Conservation (phyloP, 805 yeast species). For the Cyberlindnera xishuangbannaensis region DNA sequence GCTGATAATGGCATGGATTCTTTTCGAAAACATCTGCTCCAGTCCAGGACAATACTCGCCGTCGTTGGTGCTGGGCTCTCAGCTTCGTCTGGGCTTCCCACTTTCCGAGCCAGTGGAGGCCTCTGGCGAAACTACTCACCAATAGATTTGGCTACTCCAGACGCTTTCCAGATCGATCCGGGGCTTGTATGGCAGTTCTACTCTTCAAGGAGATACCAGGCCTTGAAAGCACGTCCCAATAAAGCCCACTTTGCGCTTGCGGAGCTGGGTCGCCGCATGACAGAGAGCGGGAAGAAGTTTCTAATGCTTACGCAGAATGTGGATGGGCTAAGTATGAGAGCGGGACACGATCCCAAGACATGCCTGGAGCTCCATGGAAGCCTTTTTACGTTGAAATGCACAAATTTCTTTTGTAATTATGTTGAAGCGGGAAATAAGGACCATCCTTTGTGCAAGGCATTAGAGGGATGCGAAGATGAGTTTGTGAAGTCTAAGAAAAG, state of each 20-base stretch:
- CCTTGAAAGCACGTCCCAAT: conserved; percentile 67
- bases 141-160: conserved; percentile 86
- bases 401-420: conserved; percentile 67
- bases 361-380: conserved; percentile 76
- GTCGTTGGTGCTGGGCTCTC: conserved; percentile 83
- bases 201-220: conserved; percentile 57
- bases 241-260: conserved; percentile 69
- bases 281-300: conserved; percentile 28
- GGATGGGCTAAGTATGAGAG: conserved; percentile 66
- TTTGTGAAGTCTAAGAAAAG: conserved; percentile 20
- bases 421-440: conserved; percentile 43
- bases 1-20: conserved; percentile 4
- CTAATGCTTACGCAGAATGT: conserved; percentile 79
- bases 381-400: conserved; percentile 66
- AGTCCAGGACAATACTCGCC: conserved; percentile 48
- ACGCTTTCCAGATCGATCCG: conserved; percentile 79
- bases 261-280: conserved; percentile 41
- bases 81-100: conserved; percentile 69
- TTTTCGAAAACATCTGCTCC: conserved; percentile 45
- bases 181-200: conserved; percentile 90
- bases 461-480: conserved; percentile 37
- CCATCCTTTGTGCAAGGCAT: conserved; percentile 55
- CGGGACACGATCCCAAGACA: conserved; percentile 49
- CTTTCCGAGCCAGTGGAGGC: conserved; percentile 68
- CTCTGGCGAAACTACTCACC: conserved; percentile 74